phyloP scores from a whole-genome alignment of 345 rosid species.

The Sapria himalayana region DNA sequence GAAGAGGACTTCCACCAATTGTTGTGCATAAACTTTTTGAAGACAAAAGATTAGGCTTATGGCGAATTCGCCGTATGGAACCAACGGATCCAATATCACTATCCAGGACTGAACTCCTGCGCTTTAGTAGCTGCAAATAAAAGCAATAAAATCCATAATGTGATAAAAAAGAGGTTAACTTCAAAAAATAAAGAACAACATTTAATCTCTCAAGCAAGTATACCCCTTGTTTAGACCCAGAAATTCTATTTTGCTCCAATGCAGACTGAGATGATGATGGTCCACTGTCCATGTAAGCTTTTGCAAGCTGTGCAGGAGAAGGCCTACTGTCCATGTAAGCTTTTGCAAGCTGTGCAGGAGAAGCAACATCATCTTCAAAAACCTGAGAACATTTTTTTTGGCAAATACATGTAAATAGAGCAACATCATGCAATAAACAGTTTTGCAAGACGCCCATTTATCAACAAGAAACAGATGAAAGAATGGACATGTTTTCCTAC shows the following conservation, averaged over 20 bases:
- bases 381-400: conserved; percentile 33
- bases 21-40: conserved; percentile 22
- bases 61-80: conserved; percentile 73
- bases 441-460: no score
- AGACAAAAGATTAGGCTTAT: no score
- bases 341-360: conserved; percentile 93
- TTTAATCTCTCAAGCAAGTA: conserved; percentile 1
- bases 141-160: conserved; percentile 4
- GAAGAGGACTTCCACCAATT: conserved; percentile 14
- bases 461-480: no score
- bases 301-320: conserved; percentile 38
- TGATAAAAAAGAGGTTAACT: background rate
- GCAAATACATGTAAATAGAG: conserved; percentile 7
- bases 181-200: no score
- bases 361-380: conserved; percentile 40
- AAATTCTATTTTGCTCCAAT: conserved; percentile 23
- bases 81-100: conserved; percentile 58
- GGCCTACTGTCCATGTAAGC: conserved; percentile 86
- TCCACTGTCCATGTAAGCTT: conserved; percentile 14
- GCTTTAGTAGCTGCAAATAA: conserved; percentile 42
- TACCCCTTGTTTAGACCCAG: conserved; percentile 48
- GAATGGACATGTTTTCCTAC: conserved; percentile 19
- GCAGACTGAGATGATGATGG: conserved; percentile 22
- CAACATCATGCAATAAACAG: no score
- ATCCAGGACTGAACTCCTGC: conserved; percentile 60